These are phyloP conservation scores for Penicillium brevicompactum DNA, from an alignment of 2,329 filamentous ascomycete genomes.

Conservation along the genomic window DNA sequence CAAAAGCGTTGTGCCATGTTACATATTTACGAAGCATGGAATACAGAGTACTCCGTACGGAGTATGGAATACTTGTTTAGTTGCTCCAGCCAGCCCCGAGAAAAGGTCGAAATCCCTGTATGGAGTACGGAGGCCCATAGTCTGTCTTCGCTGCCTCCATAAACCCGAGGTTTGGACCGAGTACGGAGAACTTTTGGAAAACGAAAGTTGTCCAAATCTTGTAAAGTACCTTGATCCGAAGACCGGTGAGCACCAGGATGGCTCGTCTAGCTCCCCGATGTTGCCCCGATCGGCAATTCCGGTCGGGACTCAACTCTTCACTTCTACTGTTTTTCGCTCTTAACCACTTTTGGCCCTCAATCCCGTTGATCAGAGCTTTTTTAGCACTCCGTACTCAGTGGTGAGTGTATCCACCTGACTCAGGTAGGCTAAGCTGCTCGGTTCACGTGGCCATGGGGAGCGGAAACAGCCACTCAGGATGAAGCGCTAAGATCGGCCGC, in stretches of 20 bases:
- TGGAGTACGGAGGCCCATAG: too few species aligned
- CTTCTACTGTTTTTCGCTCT: background rate
- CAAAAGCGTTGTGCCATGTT: background rate
- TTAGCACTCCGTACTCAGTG: background rate
- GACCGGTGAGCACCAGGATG: background rate
- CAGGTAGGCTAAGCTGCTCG: background rate
- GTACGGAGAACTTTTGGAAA: background rate
- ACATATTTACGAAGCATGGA: background rate
- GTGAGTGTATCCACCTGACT: background rate
- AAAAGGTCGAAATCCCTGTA: too few species aligned
- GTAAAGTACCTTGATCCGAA: background rate
- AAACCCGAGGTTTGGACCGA: too few species aligned
- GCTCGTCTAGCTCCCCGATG: background rate
- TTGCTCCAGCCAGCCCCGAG: too few species aligned
- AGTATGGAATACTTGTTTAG: background rate
- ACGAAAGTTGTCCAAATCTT: background rate
- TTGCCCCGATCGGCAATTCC: background rate
- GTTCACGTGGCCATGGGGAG: background rate
- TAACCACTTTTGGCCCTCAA: background rate
- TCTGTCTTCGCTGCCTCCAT: too few species aligned
- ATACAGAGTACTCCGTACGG: background rate
- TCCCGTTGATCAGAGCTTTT: background rate
- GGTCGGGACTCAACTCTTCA: background rate
- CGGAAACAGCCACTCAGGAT: background rate
- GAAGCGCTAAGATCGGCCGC: constrained; percentile 19